Percentiles rank a stretch among this genome's conserved stretches.
These are phyloP conservation scores for Vitis amurensis DNA, from an alignment of 164 flowering plant genomes.

Conservation along the genomic window DNA sequence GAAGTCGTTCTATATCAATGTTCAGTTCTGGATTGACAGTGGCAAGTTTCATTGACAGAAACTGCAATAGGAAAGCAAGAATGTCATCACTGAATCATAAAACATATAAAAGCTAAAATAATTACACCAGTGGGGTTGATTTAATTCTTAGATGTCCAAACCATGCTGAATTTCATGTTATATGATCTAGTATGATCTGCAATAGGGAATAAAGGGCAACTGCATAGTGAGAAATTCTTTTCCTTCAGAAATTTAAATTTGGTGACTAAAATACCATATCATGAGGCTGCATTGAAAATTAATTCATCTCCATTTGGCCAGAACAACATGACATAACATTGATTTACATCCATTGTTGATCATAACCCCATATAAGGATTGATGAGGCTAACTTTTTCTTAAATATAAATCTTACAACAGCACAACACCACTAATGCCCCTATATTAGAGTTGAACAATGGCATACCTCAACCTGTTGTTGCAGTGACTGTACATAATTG, in stretches of 20 bases:
- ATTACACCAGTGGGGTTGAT: neutral
- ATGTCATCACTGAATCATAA: neutral
- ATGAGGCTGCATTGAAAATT: too few relatives aligned
- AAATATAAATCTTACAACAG: neutral
- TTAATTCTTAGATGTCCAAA: neutral
- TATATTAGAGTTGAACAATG: neutral
- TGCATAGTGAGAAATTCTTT: neutral
- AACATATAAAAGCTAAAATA: neutral
- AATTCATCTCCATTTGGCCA: too few relatives aligned
- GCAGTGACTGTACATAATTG: conserved; percentile 96
- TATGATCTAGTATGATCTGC: neutral
- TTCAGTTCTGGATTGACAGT: conserved; percentile 85
- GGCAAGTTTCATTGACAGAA: conserved; percentile 93
- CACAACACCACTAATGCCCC: neutral
- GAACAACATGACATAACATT: too few relatives aligned
- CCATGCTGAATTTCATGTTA: neutral
- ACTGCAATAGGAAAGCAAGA: conserved; percentile 44
- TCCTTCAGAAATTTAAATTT: neutral
- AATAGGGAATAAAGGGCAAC: neutral
- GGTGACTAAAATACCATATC: too few relatives aligned
- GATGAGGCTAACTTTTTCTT: neutral
- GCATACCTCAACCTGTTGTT: conserved; percentile 95
- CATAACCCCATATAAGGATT: too few relatives aligned
- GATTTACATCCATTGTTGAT: too few relatives aligned
- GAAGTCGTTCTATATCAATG: conserved; percentile 62